Evolutionary conservation across 176 grass and related monocot species (phyloP).

Genomic region (Rhipidocladum racemiflorum): DNA sequence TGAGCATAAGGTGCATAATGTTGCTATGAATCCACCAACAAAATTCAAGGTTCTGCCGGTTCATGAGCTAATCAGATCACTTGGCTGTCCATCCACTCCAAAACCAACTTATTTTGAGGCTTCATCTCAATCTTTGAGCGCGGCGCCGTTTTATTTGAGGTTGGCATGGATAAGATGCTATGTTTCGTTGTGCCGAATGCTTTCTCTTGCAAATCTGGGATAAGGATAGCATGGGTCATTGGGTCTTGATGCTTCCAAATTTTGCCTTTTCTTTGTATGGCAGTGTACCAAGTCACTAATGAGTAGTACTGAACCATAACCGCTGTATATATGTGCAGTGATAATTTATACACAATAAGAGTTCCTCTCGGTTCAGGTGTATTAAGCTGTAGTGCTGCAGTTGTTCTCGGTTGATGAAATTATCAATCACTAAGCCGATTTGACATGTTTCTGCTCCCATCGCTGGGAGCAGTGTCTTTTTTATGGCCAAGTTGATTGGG

Average conservation of each 20-base stretch:
- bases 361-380: slow-evolving; percentile 26
- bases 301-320: slow-evolving; percentile 26
- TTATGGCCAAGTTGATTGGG: not conserved
- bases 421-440: not conserved
- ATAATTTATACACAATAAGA: slow-evolving; percentile 46
- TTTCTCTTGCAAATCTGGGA: slow-evolving; percentile 44
- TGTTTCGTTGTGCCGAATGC: slow-evolving; percentile 42
- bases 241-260: slow-evolving; percentile 24
- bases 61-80: slow-evolving; percentile 69
- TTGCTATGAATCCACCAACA: slow-evolving; percentile 68
- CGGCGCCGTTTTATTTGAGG: slow-evolving; percentile 1
- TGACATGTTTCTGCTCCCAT: slow-evolving; percentile 11
- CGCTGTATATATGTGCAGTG: slow-evolving; percentile 55
- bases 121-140: slow-evolving; percentile 32
- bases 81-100: slow-evolving; percentile 66
- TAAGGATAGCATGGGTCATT: slow-evolving; percentile 48
- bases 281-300: slow-evolving; percentile 35
- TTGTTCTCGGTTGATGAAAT: not conserved
- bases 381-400: not conserved
- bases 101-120: slow-evolving; percentile 91
- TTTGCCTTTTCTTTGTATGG: slow-evolving; percentile 39
- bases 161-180: slow-evolving; percentile 65
- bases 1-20: slow-evolving; percentile 87
- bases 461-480: not conserved
- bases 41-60: slow-evolving; percentile 68